Conservation (phyloP, 2,329 filamentous ascomycete genomes). For the Scolecobasidium constrictum region DNA sequence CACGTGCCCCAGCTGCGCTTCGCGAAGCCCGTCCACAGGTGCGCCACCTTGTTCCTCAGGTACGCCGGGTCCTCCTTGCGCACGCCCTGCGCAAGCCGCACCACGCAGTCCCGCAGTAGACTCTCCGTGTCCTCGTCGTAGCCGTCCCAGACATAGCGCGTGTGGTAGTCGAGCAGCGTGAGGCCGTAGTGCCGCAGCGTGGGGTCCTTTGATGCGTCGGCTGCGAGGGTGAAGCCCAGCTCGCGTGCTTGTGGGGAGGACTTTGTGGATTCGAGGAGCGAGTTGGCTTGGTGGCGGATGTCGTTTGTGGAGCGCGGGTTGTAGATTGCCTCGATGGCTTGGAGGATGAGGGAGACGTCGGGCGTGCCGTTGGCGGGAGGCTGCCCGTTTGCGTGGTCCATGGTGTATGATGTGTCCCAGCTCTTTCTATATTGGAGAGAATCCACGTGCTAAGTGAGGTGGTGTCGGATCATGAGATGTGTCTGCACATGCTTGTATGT, state of each 20-base stretch:
- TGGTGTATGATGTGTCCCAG: too few species aligned
- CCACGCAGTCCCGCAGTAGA: constrained; percentile 63
- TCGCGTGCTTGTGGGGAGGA: constrained; percentile 66
- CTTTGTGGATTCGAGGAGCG: constrained; percentile 81
- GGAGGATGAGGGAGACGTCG: constrained; percentile 57
- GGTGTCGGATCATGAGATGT: too few species aligned
- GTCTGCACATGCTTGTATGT: too few species aligned
- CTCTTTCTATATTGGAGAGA: too few species aligned
- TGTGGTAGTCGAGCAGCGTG: constrained; percentile 79
- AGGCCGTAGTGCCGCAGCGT: constrained; percentile 89
- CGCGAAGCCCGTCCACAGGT: constrained; percentile 89
- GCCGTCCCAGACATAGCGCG: constrained; percentile 73
- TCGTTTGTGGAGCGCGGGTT: constrained; percentile 70
- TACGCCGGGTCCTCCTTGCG: constrained; percentile 66
- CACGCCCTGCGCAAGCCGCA: constrained; percentile 65
- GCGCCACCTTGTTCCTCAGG: constrained; percentile 84
- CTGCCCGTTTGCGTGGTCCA: too few species aligned
- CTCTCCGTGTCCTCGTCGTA: constrained; percentile 58
- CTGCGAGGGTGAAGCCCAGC: constrained; percentile 75
- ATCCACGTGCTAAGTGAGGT: too few species aligned
- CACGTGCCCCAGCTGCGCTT: constrained; percentile 88
- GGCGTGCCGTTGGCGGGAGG: constrained; percentile 10
- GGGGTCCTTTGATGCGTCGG: constrained; percentile 61
- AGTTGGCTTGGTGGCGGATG: constrained; percentile 68
- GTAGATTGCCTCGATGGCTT: constrained; percentile 82